Percentiles rank a stretch among this genome's conserved stretches.
Evolutionary conservation across 1,284 basidiomycete species (phyloP).

Genomic region (Fomitopsis pinicola): DNA sequence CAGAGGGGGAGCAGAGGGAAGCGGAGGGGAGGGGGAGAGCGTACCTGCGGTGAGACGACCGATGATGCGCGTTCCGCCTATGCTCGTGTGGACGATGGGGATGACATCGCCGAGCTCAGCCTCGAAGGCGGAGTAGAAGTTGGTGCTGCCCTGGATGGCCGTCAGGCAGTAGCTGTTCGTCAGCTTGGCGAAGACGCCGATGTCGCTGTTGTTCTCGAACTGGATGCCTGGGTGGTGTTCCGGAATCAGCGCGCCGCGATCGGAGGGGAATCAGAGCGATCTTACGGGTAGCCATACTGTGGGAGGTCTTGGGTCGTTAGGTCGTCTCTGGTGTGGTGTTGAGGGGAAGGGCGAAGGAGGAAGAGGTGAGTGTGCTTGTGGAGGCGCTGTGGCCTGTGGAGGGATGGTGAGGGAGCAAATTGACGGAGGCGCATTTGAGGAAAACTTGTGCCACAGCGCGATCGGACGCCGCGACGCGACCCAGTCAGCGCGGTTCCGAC

Average conservation of each 20-base stretch:
- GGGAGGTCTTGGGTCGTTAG: neutral
- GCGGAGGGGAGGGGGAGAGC: conserved; percentile 4
- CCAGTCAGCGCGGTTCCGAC: conserved; percentile 4
- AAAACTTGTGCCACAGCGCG: neutral
- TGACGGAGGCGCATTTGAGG: neutral
- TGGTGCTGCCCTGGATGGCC: conserved; percentile 92
- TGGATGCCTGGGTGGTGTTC: conserved; percentile 59
- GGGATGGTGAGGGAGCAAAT: neutral
- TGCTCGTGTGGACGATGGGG: conserved; percentile 96
- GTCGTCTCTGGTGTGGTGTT: neutral
- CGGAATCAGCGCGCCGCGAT: neutral
- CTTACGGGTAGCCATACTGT: conserved; percentile 66
- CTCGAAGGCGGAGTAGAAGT: conserved; percentile 98
- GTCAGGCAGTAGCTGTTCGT: conserved; percentile 96
- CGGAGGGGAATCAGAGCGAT: conserved; percentile 4
- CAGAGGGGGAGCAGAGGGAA: neutral
- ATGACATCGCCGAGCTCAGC: conserved; percentile 91
- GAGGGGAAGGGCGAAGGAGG: neutral
- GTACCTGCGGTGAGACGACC: conserved; percentile 89
- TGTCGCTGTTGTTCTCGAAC: conserved; percentile 97
- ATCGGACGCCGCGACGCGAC: neutral
- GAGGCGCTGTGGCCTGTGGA: neutral
- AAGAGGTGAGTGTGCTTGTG: neutral
- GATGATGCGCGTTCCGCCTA: conserved; percentile 93
- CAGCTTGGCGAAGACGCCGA: conserved; percentile 92